Base-by-base conservation (phyloP, 805 yeast species). In the Metschnikowia matae region DNA sequence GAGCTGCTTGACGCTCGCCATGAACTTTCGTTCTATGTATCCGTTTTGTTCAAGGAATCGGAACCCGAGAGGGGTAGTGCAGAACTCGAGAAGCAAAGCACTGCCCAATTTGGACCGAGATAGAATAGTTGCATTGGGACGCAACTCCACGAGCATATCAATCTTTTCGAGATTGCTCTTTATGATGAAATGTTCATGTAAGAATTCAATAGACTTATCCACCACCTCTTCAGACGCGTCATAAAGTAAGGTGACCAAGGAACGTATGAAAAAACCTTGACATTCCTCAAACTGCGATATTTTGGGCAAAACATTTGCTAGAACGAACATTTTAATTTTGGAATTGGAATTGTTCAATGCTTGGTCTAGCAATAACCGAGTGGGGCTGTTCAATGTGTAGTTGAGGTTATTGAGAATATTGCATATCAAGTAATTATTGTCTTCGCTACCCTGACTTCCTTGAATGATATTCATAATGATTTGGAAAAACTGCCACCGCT, bases 401-500 rank as follows among this genome's bases (percentile, higher is more conserved):
- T 84, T 84, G 63, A 91, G 68, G 46, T 82, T 81, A 34, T 79
- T 78, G 48, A 92, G 70, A 10, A 88, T 74, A 6, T 80, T 61
- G 31, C 78, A 67, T 11, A 87, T 69, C 40, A 89, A 67, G 56
- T 80, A 83, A 46, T 83, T 70, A 35, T 73, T 66, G 18, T 54
- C 11, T 10, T 62, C 66, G 7, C 58, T 54, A 1, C 34, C 35
- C n/a, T 46, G 64, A 11, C 79, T 73, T 4, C 77, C 70, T 35
- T 77, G 77, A 15, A 87, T 74, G 48, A 90, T 79, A 58, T 88
- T 88, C 58, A 86, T 84, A 47, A 90, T 73, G 67, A 88, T 83
- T 50, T 85, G 90, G 67, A 89, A 88, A 52, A 92, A 77, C 58
- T 90, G 86, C 94, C 96, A 88, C 54, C 87, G 83, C 46, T 83